Evolutionary conservation across 495 filamentous ascomycete genomes (phyloP).

Genomic region (Lophiostoma macrostomum): DNA sequence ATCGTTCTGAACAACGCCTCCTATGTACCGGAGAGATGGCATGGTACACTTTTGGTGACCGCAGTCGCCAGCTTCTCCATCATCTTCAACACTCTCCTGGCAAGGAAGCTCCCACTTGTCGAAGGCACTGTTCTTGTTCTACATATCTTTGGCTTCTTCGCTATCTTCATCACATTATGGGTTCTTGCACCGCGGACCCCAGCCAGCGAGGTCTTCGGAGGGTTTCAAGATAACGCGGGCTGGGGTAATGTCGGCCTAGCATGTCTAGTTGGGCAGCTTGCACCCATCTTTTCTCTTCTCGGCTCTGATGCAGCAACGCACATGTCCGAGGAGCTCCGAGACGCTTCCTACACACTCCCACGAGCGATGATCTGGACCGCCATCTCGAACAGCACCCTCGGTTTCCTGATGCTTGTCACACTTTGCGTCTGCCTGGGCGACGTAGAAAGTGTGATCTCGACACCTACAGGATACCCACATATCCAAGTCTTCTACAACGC

Average conservation of each 20-base stretch:
- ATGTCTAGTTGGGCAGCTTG: conserved; percentile 35
- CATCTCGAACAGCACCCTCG: conserved; percentile 29
- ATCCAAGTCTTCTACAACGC: conserved; percentile 37
- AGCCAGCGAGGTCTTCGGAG: conserved; percentile 31
- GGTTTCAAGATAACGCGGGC: conserved; percentile 36
- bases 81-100: conserved; percentile 39
- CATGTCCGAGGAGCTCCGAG: conserved; percentile 37
- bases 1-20: conserved; percentile 40
- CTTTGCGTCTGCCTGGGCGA: conserved; percentile 35
- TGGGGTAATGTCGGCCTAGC: conserved; percentile 37
- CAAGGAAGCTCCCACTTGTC: conserved; percentile 33
- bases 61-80: conserved; percentile 29
- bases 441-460: conserved; percentile 19
- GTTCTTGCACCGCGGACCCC: conserved; percentile 29
- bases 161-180: conserved; percentile 37
- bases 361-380: conserved; percentile 28
- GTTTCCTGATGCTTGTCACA: conserved; percentile 35
- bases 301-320: conserved; percentile 38
- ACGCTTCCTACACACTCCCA: conserved; percentile 33
- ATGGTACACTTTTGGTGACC: conserved; percentile 35
- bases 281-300: conserved; percentile 29
- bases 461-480: conserved; percentile 32
- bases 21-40: conserved; percentile 34
- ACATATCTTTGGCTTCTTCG: conserved; percentile 39
- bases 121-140: conserved; percentile 38